Evolutionary conservation across 129 eudicot genomes (phyloP), one percentile per base, ranked within the genome.

Genomic region (Arctium minus): DNA sequence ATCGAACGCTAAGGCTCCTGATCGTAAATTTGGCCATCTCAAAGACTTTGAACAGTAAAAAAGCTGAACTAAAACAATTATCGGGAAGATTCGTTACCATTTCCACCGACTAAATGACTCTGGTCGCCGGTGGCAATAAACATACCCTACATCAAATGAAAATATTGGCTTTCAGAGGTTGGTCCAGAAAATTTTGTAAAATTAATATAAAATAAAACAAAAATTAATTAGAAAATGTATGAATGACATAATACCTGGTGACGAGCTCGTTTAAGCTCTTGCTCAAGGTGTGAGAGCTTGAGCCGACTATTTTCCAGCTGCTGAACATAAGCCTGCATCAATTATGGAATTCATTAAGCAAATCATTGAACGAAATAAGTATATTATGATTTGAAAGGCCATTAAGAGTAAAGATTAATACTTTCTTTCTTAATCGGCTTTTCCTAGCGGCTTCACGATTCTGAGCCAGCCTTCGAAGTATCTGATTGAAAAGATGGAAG

Each of bases 371-470:
- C 53, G 13, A 27, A 74, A 37, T 70, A 70, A 27, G 40, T 44
- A 44, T 22, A 22, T 22, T 22, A 22, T 8, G 3, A 6, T 36
- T 30, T 31, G 18, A 65, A 65, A 12, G 70, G 8, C 15, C 74
- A 70, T 32, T 17, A 44, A 42, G 32, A 44, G 65, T 31, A 42
- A 17, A 86, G 79, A 72, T 56, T 72, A 39, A 44, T 86, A 93
- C 99, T 86, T 96, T 96, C 89, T 96, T 96, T 78, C 99, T 91
- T 81, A 93, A 81, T 29, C 99, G 89, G 83, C 99, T 93, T 85
- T 96, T 93, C 64, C 97, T 82, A 12, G 99, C 99, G 70, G 99
- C 99, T 89, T 96, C 99, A 78, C 99, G 97, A 79, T 96, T 96
- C 85, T 96, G 99, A 67, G 99, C 99, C 84, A 96, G 87, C 87